Base-by-base conservation (phyloP, 2,329 filamentous ascomycete species). In the Fusarium begoniae region DNA sequence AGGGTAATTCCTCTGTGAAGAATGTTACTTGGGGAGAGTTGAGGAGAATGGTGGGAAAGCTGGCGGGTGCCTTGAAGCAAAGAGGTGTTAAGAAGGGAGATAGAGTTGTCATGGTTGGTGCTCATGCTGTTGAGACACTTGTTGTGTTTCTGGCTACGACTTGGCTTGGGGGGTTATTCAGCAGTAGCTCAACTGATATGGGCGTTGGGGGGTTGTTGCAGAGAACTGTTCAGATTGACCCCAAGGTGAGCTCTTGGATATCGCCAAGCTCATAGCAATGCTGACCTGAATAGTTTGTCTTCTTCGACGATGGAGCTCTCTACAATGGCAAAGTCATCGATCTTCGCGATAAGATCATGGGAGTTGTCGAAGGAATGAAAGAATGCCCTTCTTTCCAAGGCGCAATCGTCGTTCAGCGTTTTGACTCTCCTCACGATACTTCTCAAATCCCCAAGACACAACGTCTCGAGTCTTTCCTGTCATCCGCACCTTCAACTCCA, bases 301-400 rank as follows among this genome's bases (percentile, higher is more conserved):
- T 97, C 79, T 91, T 96, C 78, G 94, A 97, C 76, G 94, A 96
- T 76, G 90, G 87, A 43, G 89, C 94, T 0, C 83, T 96, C 6
- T 97, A 97, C 76, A 96, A 96, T 75, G 93, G 93, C 51, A 94
- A 93, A 81, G 89, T 85, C 2, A 85, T 93, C 30, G 93, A 96
- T 77, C 84, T 97, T 44, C 85, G 92, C 9, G 82, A 85, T 1
- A 96, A 96, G 83, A 96, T 97, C 83, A 80, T 84, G 3, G 93
- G 92, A 0, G 88, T 96, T 86, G 82, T 92, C 1, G 82, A 86
- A 6, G 93, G 93, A 0, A 89, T 96, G 87, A 83, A 85, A 35
- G 85, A 80, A 1, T 88, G 92, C 54, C 63, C 79, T 15, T 88
- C 90, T 40, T 94, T 96, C 72, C 77, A 88, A 51, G 89, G 89